phyloP scores from a whole-genome alignment of 768 basidiomycete species.

The Pleurotus salmoneostramineus region DNA sequence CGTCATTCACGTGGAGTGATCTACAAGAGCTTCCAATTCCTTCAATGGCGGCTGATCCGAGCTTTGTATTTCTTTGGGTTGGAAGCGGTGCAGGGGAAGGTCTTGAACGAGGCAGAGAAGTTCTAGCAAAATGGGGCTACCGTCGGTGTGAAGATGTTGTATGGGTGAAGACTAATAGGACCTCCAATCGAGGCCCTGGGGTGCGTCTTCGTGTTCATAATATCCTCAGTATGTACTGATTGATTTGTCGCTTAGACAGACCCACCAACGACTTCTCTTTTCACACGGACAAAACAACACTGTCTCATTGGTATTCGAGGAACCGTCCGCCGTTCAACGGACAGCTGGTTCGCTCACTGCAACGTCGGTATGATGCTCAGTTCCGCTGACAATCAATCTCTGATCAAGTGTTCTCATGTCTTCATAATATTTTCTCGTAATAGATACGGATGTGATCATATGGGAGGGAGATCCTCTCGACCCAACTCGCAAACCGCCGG shows the following conservation, averaged over 20 bases:
- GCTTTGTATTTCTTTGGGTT: conserved; percentile 95
- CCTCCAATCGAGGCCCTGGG: conserved; percentile 68
- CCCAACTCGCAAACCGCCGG: conserved; percentile 86
- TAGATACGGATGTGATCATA: conserved; percentile 94
- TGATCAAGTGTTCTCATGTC: too few relatives aligned
- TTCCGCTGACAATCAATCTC: conserved; percentile 10
- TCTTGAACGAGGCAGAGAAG: conserved; percentile 86
- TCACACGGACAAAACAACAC: conserved; percentile 92
- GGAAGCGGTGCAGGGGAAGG: conserved; percentile 89
- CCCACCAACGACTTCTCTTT: conserved; percentile 78
- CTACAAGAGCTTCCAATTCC: conserved; percentile 82
- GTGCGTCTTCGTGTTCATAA: conserved; percentile 32
- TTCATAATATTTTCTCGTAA: background rate
- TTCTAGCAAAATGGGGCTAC: conserved; percentile 93
- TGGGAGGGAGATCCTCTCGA: conserved; percentile 92
- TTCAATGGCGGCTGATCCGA: conserved; percentile 82
- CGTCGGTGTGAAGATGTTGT: conserved; percentile 96
- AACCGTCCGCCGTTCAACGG: conserved; percentile 90
- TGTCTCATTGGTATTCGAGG: conserved; percentile 97
- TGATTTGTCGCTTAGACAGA: conserved; percentile 53
- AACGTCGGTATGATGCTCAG: conserved; percentile 73
- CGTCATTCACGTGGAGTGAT: conserved; percentile 82
- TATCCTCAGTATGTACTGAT: background rate
- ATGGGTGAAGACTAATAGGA: conserved; percentile 92
- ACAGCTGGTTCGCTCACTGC: conserved; percentile 97